Evolutionary conservation across 257 asterid species (phyloP).

Genomic region (Ligustrum vulgare): DNA sequence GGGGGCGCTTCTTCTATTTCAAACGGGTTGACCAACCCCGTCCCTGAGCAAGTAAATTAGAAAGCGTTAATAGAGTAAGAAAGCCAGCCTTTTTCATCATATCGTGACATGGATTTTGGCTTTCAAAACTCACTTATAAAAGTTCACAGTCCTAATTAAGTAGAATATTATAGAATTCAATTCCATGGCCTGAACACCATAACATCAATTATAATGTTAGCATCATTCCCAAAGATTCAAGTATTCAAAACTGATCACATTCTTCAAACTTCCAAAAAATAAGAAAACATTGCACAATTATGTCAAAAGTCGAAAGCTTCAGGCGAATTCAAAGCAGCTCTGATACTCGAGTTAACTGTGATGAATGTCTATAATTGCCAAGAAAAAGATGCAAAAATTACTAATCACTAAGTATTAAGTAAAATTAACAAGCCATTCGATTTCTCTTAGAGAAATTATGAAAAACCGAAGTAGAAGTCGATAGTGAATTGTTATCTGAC

Average conservation of each 20-base stretch:
- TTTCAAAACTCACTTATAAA: not conserved
- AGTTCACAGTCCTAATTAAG: not conserved
- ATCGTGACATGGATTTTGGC: not conserved
- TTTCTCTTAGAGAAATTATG: not conserved
- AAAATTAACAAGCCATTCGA: not conserved
- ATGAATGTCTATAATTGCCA: not conserved
- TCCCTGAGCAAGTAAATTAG: too few relatives aligned
- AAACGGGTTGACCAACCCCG: too few relatives aligned
- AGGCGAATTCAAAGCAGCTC: not conserved
- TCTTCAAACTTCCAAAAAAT: not conserved
- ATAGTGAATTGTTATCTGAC: not conserved
- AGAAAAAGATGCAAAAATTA: not conserved
- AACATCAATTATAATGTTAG: not conserved
- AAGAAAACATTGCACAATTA: not conserved
- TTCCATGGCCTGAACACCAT: not conserved
- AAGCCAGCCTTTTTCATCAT: too few relatives aligned
- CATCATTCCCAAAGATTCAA: not conserved
- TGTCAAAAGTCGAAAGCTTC: not conserved
- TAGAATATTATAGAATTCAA: not conserved
- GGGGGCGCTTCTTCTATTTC: too few relatives aligned
- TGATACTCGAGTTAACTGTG: not conserved
- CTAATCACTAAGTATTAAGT: not conserved
- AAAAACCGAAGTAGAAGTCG: not conserved
- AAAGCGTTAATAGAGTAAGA: too few relatives aligned
- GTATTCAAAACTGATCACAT: not conserved